These are phyloP conservation scores for Rhizopus arrhizus DNA, from an alignment of 371 early-diverging fungal species.

Conservation along the genomic window DNA sequence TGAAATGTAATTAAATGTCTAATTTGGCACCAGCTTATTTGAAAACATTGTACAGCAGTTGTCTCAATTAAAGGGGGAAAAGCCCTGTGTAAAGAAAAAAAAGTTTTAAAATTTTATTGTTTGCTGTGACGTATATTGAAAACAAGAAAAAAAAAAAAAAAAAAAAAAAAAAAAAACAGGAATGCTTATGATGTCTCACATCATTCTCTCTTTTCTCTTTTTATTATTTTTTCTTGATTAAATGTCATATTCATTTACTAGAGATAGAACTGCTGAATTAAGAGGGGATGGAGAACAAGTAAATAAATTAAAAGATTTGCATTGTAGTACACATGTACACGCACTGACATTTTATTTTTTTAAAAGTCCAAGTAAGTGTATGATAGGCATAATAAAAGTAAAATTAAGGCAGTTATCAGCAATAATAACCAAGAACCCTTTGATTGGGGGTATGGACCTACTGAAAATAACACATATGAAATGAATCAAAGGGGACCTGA, in stretches of 20 bases:
- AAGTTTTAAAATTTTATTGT: background rate
- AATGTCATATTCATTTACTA: conserved; percentile 42
- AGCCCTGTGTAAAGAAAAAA: background rate
- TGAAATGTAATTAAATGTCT: no score
- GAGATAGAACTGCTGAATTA: conserved; percentile 40
- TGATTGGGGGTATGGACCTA: conserved; percentile 17
- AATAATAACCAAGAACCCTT: conserved; percentile 4
- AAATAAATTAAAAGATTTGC: background rate
- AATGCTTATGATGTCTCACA: conserved; percentile 8
- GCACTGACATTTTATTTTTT: background rate
- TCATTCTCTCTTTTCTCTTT: conserved; percentile 11
- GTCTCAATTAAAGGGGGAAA: no score
- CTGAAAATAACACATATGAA: conserved; percentile 19
- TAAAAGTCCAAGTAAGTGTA: conserved; percentile 17
- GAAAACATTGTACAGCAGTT: no score
- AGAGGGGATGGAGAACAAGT: conserved; percentile 9
- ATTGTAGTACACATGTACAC: background rate
- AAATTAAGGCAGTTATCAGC: background rate
- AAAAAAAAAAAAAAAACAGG: background rate
- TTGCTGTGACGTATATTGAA: no score
- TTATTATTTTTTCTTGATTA: conserved; percentile 3
- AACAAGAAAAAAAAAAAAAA: background rate
- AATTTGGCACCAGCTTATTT: no score
- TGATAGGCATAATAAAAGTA: conserved; percentile 8
- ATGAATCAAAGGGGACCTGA: background rate